These are phyloP conservation scores for Umbelopsis ramanniana DNA, from an alignment of 192 early-diverging fungal genomes.

Conservation along the genomic window DNA sequence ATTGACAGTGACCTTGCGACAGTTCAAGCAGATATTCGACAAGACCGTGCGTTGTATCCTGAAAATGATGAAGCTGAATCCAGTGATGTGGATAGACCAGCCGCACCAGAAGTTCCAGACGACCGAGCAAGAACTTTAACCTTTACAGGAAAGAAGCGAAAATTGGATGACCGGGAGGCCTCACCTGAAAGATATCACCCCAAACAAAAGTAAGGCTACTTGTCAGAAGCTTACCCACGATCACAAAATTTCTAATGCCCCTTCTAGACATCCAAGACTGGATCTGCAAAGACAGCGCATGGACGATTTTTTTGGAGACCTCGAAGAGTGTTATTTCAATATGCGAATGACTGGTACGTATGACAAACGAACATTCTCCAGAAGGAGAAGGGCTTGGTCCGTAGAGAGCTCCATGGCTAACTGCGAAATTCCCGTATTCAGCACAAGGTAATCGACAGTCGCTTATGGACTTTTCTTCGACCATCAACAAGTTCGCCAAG, in stretches of 20 bases:
- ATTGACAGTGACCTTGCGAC: not conserved
- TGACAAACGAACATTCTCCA: not conserved
- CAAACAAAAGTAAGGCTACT: not conserved
- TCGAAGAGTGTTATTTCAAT: slow-evolving; percentile 76
- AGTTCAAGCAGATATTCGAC: not conserved
- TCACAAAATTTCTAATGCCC: no score
- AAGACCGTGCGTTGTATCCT: not conserved
- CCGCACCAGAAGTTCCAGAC: slow-evolving; percentile 44
- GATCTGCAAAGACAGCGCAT: slow-evolving; percentile 51
- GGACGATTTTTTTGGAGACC: slow-evolving; percentile 67
- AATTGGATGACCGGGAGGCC: not conserved
- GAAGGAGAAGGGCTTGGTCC: not conserved
- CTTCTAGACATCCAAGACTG: slow-evolving; percentile 22
- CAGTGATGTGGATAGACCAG: slow-evolving; percentile 39
- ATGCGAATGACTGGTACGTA: slow-evolving; percentile 52
- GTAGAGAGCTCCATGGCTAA: not conserved
- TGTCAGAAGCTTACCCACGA: no score
- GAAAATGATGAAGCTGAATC: slow-evolving; percentile 30
- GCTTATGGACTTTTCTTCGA: slow-evolving; percentile 60
- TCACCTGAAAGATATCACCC: not conserved
- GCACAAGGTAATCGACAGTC: not conserved
- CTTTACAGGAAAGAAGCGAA: not conserved
- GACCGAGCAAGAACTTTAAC: slow-evolving; percentile 30
- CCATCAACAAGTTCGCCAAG: slow-evolving; percentile 70
- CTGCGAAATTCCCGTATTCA: not conserved